Evolutionary conservation across 1,284 basidiomycete species (phyloP).

Genomic region (Gomphus bonarii): DNA sequence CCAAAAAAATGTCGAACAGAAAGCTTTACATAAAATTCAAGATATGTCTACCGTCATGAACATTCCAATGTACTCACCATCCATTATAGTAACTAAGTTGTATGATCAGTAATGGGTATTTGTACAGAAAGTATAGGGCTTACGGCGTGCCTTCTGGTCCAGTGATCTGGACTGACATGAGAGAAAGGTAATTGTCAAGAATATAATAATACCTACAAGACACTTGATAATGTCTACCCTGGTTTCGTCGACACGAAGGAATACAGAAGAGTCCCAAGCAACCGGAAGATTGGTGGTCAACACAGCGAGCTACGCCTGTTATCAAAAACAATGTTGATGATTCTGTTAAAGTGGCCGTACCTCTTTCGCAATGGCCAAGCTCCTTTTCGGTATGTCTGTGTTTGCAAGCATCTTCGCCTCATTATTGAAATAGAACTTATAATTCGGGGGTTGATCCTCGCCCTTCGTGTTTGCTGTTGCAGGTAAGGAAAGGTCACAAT

Average conservation of each 20-base stretch:
- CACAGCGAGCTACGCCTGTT: conserved; percentile 59
- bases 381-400: conserved; percentile 77
- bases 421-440: conserved; percentile 69
- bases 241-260: conserved; percentile 76
- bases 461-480: conserved; percentile 15
- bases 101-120: conserved; percentile 2
- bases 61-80: conserved; percentile 39
- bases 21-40: conserved; percentile 31
- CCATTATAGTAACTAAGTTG: conserved; percentile 67
- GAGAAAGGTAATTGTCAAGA: background rate
- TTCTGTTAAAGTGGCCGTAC: conserved; percentile 26
- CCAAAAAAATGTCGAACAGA: conserved; percentile 87
- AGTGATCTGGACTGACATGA: conserved; percentile 41
- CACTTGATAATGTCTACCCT: conserved; percentile 88
- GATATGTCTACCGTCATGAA: conserved; percentile 4
- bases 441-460: conserved; percentile 43
- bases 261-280: conserved; percentile 85
- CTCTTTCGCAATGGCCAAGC: conserved; percentile 87
- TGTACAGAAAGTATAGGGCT: conserved; percentile 26
- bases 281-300: conserved; percentile 83
- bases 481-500: conserved; percentile 68
- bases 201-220: conserved; percentile 20
- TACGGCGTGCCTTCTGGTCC: conserved; percentile 88
- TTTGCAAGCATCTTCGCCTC: conserved; percentile 72
- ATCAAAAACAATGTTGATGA: conserved; percentile 9